These are phyloP conservation scores for Creolimax fragrantissima DNA, from an alignment of 78 protist genomes.

Conservation along the genomic window DNA sequence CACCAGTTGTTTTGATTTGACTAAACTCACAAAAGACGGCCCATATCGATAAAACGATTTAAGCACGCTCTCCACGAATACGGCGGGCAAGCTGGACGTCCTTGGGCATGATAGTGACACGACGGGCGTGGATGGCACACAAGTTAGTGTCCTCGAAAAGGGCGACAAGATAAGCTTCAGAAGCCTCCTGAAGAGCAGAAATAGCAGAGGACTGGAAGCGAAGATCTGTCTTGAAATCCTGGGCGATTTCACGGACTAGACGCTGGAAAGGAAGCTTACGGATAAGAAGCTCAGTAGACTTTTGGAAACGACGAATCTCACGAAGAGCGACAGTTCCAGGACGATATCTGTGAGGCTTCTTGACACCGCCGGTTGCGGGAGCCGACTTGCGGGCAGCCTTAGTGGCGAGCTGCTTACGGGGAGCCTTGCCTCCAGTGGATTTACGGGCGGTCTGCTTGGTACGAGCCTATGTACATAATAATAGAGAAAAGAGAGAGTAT, in stretches of 20 bases:
- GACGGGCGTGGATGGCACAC: slow-evolving; percentile 69
- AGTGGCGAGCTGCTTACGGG: slow-evolving; percentile 66
- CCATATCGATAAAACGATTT: neutral
- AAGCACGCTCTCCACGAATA: slow-evolving; percentile 72
- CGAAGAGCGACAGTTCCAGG: slow-evolving; percentile 85
- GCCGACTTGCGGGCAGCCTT: slow-evolving; percentile 81
- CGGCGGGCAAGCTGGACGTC: slow-evolving; percentile 89
- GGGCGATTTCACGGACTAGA: slow-evolving; percentile 64
- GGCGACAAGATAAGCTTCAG: slow-evolving; percentile 64
- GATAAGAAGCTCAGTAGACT: slow-evolving; percentile 76
- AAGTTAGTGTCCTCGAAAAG: slow-evolving; percentile 69
- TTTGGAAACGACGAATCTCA: slow-evolving; percentile 74
- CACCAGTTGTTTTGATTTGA: too few relatives aligned
- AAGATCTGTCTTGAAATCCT: slow-evolving; percentile 41
- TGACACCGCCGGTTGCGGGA: slow-evolving; percentile 70
- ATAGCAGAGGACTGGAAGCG: slow-evolving; percentile 49
- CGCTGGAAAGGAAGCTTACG: slow-evolving; percentile 85
- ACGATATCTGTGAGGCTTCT: slow-evolving; percentile 81
- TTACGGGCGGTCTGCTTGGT: slow-evolving; percentile 80
- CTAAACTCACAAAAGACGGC: too few relatives aligned
- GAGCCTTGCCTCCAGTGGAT: slow-evolving; percentile 91
- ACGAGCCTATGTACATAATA: neutral
- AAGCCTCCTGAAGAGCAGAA: slow-evolving; percentile 61
- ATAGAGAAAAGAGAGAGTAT: neutral
- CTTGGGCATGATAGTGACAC: slow-evolving; percentile 83